Evolutionary conservation across 228 moss, liverwort and hornwort species (phyloP).

Genomic region (Sphagnum fallax): DNA sequence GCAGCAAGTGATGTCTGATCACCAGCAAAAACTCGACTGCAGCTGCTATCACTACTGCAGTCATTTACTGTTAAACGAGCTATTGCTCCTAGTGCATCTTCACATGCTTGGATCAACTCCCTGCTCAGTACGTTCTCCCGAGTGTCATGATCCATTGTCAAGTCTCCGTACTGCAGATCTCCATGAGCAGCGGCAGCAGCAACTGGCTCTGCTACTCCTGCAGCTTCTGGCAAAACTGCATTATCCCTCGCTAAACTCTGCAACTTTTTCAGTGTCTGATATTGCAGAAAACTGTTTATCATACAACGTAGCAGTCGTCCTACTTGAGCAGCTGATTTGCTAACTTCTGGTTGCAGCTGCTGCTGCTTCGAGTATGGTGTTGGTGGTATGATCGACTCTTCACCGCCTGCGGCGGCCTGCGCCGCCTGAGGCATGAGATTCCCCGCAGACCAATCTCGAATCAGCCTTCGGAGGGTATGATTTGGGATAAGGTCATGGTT

Average conservation of each 20-base stretch:
- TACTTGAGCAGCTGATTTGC: slow-evolving; percentile 1
- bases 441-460: slow-evolving; percentile 67
- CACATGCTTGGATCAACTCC: slow-evolving; percentile 1
- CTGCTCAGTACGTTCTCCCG: no score
- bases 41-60: no score
- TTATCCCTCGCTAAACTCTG: slow-evolving; percentile 52
- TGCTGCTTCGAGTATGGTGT: slow-evolving; percentile 6
- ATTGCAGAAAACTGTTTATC: slow-evolving; percentile 8
- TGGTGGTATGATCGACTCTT: slow-evolving; percentile 64
- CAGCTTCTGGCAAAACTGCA: slow-evolving; percentile 27
- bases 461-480: slow-evolving; percentile 53
- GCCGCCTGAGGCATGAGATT: slow-evolving; percentile 17
- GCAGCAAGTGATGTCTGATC: slow-evolving; percentile 38
- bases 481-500: slow-evolving; percentile 62
- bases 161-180: neutral
- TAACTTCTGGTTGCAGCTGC: slow-evolving; percentile 31
- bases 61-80: slow-evolving; percentile 16
- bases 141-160: no score
- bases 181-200: slow-evolving; percentile 4
- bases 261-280: slow-evolving; percentile 28
- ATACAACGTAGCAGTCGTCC: slow-evolving; percentile 26
- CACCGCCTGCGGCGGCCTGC: slow-evolving; percentile 7
- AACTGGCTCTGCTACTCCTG: slow-evolving; percentile 21
- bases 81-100: slow-evolving; percentile 24
- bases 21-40: neutral